Evolutionary conservation across 805 yeast species (phyloP).

Genomic region (Candida berthetii): DNA sequence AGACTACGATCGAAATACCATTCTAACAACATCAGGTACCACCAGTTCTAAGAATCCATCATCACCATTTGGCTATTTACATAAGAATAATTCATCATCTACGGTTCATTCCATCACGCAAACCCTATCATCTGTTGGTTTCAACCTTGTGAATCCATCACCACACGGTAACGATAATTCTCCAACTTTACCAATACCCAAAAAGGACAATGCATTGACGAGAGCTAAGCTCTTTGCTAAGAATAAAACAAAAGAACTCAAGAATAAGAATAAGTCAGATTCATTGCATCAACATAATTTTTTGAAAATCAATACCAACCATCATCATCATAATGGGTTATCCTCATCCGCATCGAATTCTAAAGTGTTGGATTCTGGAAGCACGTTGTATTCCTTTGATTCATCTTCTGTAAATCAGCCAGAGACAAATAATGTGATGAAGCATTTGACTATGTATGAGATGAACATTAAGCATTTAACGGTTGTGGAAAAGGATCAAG

Average conservation of each 20-base stretch:
- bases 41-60: not conserved
- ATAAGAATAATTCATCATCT: conserved; percentile 16
- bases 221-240: conserved; percentile 21
- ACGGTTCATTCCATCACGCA: conserved; percentile 17
- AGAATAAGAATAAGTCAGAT: conserved; percentile 9
- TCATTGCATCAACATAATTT: conserved; percentile 13
- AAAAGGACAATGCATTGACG: conserved; percentile 14
- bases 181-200: not conserved
- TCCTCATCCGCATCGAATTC: conserved; percentile 35
- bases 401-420: conserved; percentile 17
- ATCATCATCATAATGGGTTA: conserved; percentile 8
- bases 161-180: not conserved
- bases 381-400: conserved; percentile 30
- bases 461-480: conserved; percentile 19
- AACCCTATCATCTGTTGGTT: conserved; percentile 20
- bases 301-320: conserved; percentile 13
- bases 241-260: conserved; percentile 19
- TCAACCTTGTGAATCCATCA: conserved; percentile 3
- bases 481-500: conserved; percentile 28
- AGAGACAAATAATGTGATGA: conserved; percentile 21
- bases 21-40: not conserved
- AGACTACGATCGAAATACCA: conserved; percentile 2
- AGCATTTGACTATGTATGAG: conserved; percentile 24
- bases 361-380: conserved; percentile 22
- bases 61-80: conserved; percentile 7